Evolutionary conservation across 306 rosid species (phyloP), one percentile per base, ranked within the genome.

Genomic region (Myrica gale): DNA sequence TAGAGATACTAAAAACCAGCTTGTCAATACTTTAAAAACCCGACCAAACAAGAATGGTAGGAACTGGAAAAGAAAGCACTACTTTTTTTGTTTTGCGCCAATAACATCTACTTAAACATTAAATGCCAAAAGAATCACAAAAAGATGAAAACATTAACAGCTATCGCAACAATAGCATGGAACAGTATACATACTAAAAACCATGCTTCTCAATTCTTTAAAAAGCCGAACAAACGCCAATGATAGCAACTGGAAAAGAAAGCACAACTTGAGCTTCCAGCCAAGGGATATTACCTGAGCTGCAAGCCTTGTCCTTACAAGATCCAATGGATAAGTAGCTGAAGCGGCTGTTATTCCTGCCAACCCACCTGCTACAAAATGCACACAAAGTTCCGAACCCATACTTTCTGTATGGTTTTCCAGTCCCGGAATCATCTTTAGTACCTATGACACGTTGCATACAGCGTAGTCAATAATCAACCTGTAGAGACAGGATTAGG

Each of bases 281-380:
- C 17, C 53, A 65, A 16, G 47, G 13, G 62, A 57, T 73, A 71
- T 80, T 73, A 95, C 99, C 97, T 95, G 99, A 56, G 96, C 97
- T 73, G 99, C 99, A 68, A 95, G 96, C 75, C 99, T 92, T 8
- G 99, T 95, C 85, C 99, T 95, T 45, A 95, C 97, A 74, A 95
- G 99, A 82, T 95, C 99, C 90, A 95, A 76, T 7, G 99, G 99
- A 76, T 95, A 95, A 17, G 99, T 92, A 79, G 84, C 85, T 66
- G 99, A 73, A 2, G 99, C 97, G 72, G 99, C 92, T 16, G 99
- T 95, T 62, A 95, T 87, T 81, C 99, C 99, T 0, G 99, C 97
- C 85, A 89, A 39, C 75, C 99, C 99, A 76, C 99, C 99, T 55
- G 93, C 92, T 23, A 89, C 80, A 79, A 95, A 95, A 83, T 87